Percentiles rank a stretch among this genome's conserved stretches.
phyloP scores from a whole-genome alignment of 805 yeast species.

The Candida dendrica region DNA sequence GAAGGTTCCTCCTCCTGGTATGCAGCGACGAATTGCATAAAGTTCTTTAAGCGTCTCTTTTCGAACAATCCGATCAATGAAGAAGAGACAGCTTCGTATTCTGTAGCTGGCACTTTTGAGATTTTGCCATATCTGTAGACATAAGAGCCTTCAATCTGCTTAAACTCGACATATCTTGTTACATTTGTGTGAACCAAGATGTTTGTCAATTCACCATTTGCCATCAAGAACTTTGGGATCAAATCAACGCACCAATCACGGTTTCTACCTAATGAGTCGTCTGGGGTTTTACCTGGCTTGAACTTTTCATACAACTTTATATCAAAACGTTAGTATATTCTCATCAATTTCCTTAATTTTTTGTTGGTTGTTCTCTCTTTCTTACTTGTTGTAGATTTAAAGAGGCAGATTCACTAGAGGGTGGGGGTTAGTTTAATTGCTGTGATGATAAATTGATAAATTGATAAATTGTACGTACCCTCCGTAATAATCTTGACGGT shows the following conservation, averaged over 20 bases:
- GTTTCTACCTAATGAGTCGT: constrained; percentile 73
- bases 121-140: constrained; percentile 81
- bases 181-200: constrained; percentile 94
- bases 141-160: constrained; percentile 92
- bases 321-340: too few relatives aligned
- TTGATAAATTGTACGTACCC: too few relatives aligned
- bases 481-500: constrained; percentile 93
- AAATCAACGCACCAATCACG: constrained; percentile 97
- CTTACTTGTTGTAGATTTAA: constrained; percentile 54
- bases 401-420: constrained; percentile 63
- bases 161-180: constrained; percentile 91
- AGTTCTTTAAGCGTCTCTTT: constrained; percentile 89
- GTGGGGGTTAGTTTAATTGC: too few relatives aligned
- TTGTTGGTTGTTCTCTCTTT: too few relatives aligned
- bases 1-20: constrained; percentile 72
- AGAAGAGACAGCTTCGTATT: constrained; percentile 83
- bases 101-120: constrained; percentile 92
- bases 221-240: constrained; percentile 95
- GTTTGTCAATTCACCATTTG: constrained; percentile 94
- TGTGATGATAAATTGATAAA: too few relatives aligned
- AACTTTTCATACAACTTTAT: constrained; percentile 76
- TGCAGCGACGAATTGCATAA: constrained; percentile 78
- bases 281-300: constrained; percentile 67
- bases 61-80: constrained; percentile 95
- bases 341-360: too few relatives aligned